A percentile compares a stretch with the other conserved stretches of the same genome.
These are phyloP conservation scores for Suhomyces terraborum DNA, from an alignment of 1,139 yeast genomes.

Conservation along the genomic window DNA sequence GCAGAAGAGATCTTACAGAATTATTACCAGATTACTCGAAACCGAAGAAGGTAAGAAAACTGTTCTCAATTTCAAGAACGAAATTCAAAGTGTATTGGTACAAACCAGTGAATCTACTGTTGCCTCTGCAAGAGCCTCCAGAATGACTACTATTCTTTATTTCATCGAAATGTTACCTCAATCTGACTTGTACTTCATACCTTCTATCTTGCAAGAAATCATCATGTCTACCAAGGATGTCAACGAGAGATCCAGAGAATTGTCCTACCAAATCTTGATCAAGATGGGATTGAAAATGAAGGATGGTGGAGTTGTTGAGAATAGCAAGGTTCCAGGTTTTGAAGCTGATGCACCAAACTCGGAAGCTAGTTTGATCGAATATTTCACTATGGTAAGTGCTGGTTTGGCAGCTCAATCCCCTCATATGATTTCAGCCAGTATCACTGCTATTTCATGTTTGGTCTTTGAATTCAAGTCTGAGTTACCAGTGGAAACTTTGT, in stretches of 20 bases:
- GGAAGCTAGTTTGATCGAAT: constrained; percentile 74
- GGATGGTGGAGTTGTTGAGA: constrained; percentile 68
- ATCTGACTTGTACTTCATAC: constrained; percentile 71
- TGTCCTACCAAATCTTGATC: constrained; percentile 74
- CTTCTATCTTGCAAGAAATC: constrained; percentile 80
- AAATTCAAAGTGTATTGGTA: constrained; percentile 62
- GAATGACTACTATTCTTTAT: constrained; percentile 67
- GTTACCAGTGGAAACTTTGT: constrained; percentile 55
- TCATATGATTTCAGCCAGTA: constrained; percentile 94
- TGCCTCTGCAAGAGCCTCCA: constrained; percentile 77
- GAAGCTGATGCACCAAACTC: constrained; percentile 61
- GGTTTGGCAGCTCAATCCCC: constrained; percentile 94
- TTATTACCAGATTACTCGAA: constrained; percentile 69
- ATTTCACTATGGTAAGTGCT: constrained; percentile 90
- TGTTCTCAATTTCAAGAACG: constrained; percentile 49
- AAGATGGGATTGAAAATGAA: constrained; percentile 81
- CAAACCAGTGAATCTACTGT: constrained; percentile 62
- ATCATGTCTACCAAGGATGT: constrained; percentile 91
- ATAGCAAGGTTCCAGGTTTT: constrained; percentile 69
- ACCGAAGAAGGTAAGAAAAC: constrained; percentile 64
- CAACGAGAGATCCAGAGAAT: constrained; percentile 86
- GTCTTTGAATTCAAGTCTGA: constrained; percentile 80
- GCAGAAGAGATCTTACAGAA: constrained; percentile 90
- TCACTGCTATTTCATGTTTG: constrained; percentile 85
- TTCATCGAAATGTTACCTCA: constrained; percentile 63